Conservation (phyloP, 2,329 filamentous ascomycete genomes). For the Apiospora saccharicola region DNA sequence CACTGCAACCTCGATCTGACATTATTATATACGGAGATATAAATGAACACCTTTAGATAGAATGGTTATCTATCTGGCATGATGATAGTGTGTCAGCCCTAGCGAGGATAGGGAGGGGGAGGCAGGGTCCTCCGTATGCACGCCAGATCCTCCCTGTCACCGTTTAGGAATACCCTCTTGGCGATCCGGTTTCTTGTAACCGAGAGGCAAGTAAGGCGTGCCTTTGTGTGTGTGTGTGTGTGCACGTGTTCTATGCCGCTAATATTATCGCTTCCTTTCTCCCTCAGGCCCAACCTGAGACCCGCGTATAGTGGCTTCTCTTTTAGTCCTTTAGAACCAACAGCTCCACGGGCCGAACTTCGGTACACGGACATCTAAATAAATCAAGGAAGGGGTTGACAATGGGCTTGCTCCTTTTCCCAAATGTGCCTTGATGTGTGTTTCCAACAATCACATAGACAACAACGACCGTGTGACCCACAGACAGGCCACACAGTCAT, state of each 20-base stretch:
- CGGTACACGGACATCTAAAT: not conserved
- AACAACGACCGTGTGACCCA: not conserved
- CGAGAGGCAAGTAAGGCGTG: not conserved
- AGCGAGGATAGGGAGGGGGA: not conserved
- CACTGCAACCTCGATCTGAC: not conserved
- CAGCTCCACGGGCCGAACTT: not conserved
- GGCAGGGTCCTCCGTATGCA: not conserved
- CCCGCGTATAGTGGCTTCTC: not conserved
- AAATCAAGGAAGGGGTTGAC: not conserved
- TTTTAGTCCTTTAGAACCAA: not conserved
- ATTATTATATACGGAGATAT: not conserved
- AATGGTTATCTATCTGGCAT: not conserved
- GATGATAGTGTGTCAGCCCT: not conserved
- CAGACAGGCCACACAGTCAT: not conserved
- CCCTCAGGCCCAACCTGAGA: not conserved
- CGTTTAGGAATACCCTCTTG: slow-evolving; percentile 14
- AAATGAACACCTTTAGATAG: not conserved
- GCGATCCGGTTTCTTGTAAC: not conserved
- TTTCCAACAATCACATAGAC: not conserved
- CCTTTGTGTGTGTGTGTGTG: not conserved
- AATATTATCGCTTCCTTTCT: not conserved
- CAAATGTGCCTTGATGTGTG: not conserved
- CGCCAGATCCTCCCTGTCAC: not conserved
- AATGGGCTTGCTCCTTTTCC: not conserved
- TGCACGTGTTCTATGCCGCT: not conserved